Evolutionary conservation across 129 eudicot genomes (phyloP).

Genomic region (Erigeron canadensis): DNA sequence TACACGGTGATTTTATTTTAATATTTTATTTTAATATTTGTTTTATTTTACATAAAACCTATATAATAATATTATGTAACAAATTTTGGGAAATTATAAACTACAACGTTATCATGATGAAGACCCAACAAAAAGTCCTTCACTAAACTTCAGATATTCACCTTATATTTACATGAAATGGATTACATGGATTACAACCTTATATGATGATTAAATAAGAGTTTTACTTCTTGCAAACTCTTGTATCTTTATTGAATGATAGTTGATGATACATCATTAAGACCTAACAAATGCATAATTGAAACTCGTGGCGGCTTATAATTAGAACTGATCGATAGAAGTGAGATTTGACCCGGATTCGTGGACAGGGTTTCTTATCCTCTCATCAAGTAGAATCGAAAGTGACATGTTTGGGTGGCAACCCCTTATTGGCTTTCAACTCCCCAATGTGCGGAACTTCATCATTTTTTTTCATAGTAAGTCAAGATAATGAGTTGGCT

Average conservation of each 20-base stretch:
- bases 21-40: too few species aligned
- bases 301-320: slow-evolving; percentile 1
- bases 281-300: slow-evolving; percentile 8
- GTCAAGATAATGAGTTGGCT: slow-evolving; percentile 18
- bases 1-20: too few species aligned
- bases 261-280: background rate
- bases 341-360: slow-evolving; percentile 4
- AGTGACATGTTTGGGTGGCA: slow-evolving; percentile 1
- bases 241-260: background rate
- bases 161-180: background rate
- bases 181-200: background rate
- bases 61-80: too few species aligned
- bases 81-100: too few species aligned
- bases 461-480: background rate
- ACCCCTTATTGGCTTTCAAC: background rate
- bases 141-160: background rate
- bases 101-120: too few species aligned
- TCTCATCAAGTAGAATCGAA: slow-evolving; percentile 4
- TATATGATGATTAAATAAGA: background rate
- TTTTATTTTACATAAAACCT: too few species aligned
- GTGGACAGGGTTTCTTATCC: background rate
- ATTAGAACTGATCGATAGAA: background rate
- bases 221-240: background rate
- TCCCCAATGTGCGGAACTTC: slow-evolving; percentile 6
- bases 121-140: too few species aligned